Conservation (phyloP, 2,329 filamentous ascomycete species). For the Harringtonia lauricola region DNA sequence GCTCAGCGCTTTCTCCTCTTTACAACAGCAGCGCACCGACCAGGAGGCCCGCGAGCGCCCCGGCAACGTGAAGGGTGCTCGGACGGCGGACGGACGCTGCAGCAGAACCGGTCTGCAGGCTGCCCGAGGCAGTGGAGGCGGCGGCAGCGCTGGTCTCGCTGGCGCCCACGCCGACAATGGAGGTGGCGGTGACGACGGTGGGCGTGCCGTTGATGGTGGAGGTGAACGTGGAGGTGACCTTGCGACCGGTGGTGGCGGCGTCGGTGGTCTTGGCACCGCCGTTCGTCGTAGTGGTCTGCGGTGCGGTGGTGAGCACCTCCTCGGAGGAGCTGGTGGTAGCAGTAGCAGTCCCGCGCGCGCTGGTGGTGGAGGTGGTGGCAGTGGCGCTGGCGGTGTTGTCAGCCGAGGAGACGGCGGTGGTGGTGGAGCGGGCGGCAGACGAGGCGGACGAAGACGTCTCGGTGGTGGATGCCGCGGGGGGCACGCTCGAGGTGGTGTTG, state of each 20-base stretch:
- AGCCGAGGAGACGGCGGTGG: background rate
- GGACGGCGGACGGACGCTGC: background rate
- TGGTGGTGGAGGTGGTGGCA: constrained; percentile 5
- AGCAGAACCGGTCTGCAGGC: constrained; percentile 19
- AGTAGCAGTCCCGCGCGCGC: constrained; percentile 3
- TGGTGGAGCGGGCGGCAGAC: constrained; percentile 13
- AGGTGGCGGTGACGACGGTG: constrained; percentile 36
- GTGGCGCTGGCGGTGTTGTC: constrained; percentile 7
- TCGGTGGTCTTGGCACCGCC: background rate
- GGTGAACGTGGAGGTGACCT: constrained; percentile 27
- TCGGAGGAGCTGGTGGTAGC: constrained; percentile 9
- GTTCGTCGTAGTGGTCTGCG: background rate
- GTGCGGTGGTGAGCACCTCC: background rate
- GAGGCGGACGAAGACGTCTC: constrained; percentile 15
- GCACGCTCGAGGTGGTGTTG: constrained; percentile 9
- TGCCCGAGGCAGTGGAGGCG: constrained; percentile 22
- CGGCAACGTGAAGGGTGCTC: constrained; percentile 6
- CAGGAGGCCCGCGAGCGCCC: constrained; percentile 11
- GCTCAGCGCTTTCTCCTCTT: background rate
- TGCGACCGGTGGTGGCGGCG: constrained; percentile 2
- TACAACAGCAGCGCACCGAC: constrained; percentile 12
- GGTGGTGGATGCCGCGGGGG: too few species aligned
- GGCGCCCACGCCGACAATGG: constrained; percentile 33
- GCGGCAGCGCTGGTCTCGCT: constrained; percentile 14
- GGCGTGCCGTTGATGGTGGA: constrained; percentile 34